Evolutionary conservation across 1,284 basidiomycete species (phyloP).

Genomic region (Cryptococcus sp.): DNA sequence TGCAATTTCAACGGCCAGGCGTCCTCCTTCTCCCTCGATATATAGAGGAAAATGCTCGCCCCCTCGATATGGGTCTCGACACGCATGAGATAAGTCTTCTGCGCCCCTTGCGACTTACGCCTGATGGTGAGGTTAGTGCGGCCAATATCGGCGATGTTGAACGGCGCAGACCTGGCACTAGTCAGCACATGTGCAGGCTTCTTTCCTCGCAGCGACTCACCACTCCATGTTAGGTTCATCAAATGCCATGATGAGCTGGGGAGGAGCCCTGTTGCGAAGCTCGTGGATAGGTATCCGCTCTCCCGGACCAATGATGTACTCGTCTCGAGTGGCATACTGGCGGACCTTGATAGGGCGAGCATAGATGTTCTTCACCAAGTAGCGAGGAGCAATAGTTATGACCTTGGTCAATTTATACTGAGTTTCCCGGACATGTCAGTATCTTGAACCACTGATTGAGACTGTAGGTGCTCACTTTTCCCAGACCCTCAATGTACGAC

Average conservation of each 20-base stretch:
- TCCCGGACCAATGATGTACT: slow-evolving; percentile 59
- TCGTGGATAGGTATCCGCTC: slow-evolving; percentile 69
- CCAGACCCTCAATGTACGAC: slow-evolving; percentile 88
- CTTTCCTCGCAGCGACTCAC: slow-evolving; percentile 52
- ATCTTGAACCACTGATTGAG: neutral
- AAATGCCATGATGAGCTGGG: slow-evolving; percentile 76
- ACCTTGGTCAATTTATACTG: slow-evolving; percentile 93
- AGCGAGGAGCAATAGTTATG: slow-evolving; percentile 86
- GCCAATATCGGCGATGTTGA: slow-evolving; percentile 91
- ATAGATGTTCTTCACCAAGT: slow-evolving; percentile 82
- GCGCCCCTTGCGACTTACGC: slow-evolving; percentile 52
- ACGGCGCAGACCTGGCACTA: slow-evolving; percentile 73
- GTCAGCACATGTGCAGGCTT: neutral
- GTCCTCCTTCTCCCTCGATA: slow-evolving; percentile 62
- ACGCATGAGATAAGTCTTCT: slow-evolving; percentile 63
- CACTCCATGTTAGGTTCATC: slow-evolving; percentile 81
- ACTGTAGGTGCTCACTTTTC: slow-evolving; percentile 57
- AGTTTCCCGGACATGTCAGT: neutral
- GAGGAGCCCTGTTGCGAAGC: slow-evolving; percentile 59
- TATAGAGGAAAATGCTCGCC: slow-evolving; percentile 81
- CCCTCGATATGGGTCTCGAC: slow-evolving; percentile 81
- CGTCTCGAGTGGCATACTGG: slow-evolving; percentile 65
- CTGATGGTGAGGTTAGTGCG: slow-evolving; percentile 62
- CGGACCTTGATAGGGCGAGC: slow-evolving; percentile 70
- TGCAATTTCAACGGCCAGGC: slow-evolving; percentile 89